Evolutionary conservation across 345 rosid species (phyloP).

Genomic region (Adansonia digitata): DNA sequence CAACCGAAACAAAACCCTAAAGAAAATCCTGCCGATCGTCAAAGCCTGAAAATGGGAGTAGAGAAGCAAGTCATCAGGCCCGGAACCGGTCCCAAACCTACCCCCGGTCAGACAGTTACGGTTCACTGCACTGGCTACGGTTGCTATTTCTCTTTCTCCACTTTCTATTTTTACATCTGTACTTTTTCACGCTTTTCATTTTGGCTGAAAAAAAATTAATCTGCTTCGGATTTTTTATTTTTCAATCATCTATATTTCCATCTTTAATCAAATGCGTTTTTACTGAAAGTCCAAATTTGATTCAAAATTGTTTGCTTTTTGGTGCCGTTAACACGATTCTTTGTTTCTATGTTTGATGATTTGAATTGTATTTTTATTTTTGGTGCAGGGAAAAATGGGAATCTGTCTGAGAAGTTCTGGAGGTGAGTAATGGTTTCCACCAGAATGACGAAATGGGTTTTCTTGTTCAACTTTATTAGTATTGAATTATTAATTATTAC

Average conservation of each 20-base stretch:
- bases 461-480: background rate
- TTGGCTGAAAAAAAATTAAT: background rate
- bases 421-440: conserved; percentile 41
- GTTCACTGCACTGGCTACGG: conserved; percentile 77
- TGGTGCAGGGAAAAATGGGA: conserved; percentile 75
- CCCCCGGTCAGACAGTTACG: conserved; percentile 55
- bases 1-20: conserved; percentile 14
- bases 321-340: background rate
- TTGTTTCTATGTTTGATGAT: background rate
- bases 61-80: conserved; percentile 56
- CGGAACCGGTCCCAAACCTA: conserved; percentile 54
- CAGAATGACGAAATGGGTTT: background rate
- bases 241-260: background rate
- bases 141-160: conserved; percentile 14
- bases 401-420: conserved; percentile 87
- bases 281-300: background rate
- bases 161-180: background rate
- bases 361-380: background rate
- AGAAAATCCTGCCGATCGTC: background rate
- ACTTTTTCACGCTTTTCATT: background rate
- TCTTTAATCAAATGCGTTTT: background rate
- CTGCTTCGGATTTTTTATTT: background rate
- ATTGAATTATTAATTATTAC: conserved; percentile 5
- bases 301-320: background rate
- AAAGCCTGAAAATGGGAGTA: conserved; percentile 38